phyloP scores from a whole-genome alignment of 129 eudicot genomes.

The Smallanthus sonchifolius region DNA sequence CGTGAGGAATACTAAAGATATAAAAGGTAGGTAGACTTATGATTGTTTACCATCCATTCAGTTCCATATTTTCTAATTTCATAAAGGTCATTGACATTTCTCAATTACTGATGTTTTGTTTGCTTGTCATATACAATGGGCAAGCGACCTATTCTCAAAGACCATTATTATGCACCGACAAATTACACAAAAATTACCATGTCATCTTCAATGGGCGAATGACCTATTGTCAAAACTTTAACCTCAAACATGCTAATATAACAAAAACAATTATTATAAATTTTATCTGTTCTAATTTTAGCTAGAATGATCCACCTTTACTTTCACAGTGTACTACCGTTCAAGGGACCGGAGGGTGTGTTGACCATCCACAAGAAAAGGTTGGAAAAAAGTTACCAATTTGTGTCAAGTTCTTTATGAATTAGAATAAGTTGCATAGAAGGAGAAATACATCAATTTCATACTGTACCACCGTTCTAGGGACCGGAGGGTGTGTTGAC shows the following conservation, averaged over 20 bases:
- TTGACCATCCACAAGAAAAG: neutral
- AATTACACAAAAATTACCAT: neutral
- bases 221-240: neutral
- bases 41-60: neutral
- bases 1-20: constrained; percentile 82
- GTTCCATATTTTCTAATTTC: neutral
- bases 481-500: neutral
- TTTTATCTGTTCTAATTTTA: neutral
- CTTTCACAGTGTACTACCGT: neutral
- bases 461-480: neutral
- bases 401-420: neutral
- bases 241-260: neutral
- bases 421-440: neutral
- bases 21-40: constrained; percentile 54
- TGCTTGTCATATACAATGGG: neutral
- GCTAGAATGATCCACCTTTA: neutral
- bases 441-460: neutral
- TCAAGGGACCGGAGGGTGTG: neutral
- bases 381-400: neutral
- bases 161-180: neutral
- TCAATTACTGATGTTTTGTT: neutral
- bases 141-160: neutral
- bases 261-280: neutral
- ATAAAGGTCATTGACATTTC: neutral
- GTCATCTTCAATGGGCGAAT: neutral